Percentiles rank a stretch among this genome's conserved stretches.
These are phyloP conservation scores for Trypanosomatidae sp. DNA, from an alignment of 208 protist genomes.

Conservation along the genomic window DNA sequence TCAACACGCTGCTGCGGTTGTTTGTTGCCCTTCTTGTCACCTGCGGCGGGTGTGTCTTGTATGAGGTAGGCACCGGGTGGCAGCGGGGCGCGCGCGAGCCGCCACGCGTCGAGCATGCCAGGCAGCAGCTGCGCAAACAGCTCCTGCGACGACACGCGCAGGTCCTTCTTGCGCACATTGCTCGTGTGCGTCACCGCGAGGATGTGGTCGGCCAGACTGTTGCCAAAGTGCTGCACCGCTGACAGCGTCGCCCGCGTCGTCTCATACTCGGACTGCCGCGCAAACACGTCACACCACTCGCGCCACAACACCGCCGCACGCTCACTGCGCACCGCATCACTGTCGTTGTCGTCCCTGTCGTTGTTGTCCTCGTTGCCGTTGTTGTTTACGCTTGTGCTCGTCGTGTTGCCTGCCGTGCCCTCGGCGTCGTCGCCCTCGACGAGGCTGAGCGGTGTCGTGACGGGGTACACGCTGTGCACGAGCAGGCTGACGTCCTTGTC, in stretches of 20 bases:
- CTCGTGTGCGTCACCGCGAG: conserved; percentile 18
- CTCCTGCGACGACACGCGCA: conserved; percentile 4
- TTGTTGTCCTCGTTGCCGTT: background rate
- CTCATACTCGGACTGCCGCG: conserved; percentile 27
- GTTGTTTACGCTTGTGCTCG: background rate
- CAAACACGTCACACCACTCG: conserved; percentile 36
- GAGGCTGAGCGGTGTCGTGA: conserved; percentile 13
- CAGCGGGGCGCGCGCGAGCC: conserved; percentile 9
- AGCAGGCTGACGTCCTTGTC: conserved; percentile 58
- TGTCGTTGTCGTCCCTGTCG: conserved; percentile 1
- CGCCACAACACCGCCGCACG: conserved; percentile 9
- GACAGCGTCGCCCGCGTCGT: conserved; percentile 25
- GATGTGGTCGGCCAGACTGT: conserved; percentile 61
- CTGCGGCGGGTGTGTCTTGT: conserved; percentile 1
- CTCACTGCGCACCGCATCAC: conserved; percentile 8
- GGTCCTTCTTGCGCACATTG: conserved; percentile 22
- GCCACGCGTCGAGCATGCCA: conserved; percentile 38
- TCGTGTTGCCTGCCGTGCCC: background rate
- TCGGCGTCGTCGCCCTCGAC: background rate
- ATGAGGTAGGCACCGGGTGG: conserved; percentile 53
- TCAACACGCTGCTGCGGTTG: background rate
- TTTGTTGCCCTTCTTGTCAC: conserved; percentile 5
- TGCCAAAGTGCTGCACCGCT: conserved; percentile 54
- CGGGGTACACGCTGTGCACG: conserved; percentile 67
- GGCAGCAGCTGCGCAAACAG: conserved; percentile 28